phyloP scores from a whole-genome alignment of 495 filamentous ascomycete genomes.

The Lasiosphaeria hispida region DNA sequence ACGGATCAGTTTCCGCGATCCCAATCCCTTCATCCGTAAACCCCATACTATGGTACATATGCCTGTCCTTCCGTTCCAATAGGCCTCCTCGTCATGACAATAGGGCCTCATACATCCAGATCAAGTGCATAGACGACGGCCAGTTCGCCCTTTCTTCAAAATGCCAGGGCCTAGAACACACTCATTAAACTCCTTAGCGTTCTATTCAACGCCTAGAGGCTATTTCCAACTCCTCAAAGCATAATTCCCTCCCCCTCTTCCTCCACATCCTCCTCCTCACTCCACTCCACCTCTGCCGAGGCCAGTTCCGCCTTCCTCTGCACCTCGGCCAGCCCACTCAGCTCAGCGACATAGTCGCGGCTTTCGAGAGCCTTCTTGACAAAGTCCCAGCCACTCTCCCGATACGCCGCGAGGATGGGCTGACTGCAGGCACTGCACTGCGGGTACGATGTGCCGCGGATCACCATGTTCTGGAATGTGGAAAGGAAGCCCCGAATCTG shows the following conservation, averaged over 20 bases:
- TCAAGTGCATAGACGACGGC: too few relatives aligned
- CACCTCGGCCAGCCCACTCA: slow-evolving; percentile 89
- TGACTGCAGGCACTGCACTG: slow-evolving; percentile 91
- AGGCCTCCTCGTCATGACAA: too few relatives aligned
- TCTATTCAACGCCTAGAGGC: too few relatives aligned
- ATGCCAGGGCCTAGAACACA: not conserved
- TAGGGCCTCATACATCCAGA: too few relatives aligned
- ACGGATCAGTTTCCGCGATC: too few relatives aligned
- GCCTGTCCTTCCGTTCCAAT: too few relatives aligned
- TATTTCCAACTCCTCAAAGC: slow-evolving; percentile 14
- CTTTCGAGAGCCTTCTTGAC: slow-evolving; percentile 82
- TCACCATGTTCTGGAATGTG: slow-evolving; percentile 76
- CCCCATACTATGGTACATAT: too few relatives aligned
- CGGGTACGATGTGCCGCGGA: slow-evolving; percentile 79
- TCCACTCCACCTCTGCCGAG: slow-evolving; percentile 44
- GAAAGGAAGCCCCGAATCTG: slow-evolving; percentile 90
- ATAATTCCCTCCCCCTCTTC: slow-evolving; percentile 48
- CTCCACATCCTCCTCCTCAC: slow-evolving; percentile 44
- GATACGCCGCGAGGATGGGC: slow-evolving; percentile 69
- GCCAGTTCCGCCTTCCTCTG: slow-evolving; percentile 71
- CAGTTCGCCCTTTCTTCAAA: not conserved
- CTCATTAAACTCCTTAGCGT: not conserved
- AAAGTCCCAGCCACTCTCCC: slow-evolving; percentile 77
- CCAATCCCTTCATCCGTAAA: too few relatives aligned
- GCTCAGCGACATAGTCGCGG: slow-evolving; percentile 81